Evolutionary conservation across 2,329 filamentous ascomycete species (phyloP).

Genomic region (Fusarium ramigenum): DNA sequence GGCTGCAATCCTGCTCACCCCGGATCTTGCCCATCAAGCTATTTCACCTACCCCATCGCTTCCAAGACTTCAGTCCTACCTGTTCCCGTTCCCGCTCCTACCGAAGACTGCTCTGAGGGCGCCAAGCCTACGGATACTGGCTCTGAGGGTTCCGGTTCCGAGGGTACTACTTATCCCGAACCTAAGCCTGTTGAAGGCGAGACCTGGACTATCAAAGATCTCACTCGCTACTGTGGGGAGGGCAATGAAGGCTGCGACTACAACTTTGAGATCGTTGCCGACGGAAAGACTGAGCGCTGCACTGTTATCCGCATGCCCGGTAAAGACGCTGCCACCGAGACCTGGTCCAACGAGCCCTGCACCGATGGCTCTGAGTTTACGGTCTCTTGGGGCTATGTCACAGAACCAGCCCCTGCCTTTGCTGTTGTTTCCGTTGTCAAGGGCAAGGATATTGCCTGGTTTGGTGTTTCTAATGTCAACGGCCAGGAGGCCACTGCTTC

Average conservation of each 20-base stretch:
- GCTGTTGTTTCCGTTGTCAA: conserved; percentile 29
- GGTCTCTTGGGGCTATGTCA: conserved; percentile 33
- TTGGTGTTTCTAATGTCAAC: conserved; percentile 30
- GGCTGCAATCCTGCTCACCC: conserved; percentile 26
- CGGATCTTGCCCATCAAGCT: conserved; percentile 10
- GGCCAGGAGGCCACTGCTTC: conserved; percentile 29
- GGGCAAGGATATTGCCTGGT: conserved; percentile 34
- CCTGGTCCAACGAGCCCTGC: conserved; percentile 28
- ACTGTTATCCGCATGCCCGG: conserved; percentile 29
- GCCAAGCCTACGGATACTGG: background rate
- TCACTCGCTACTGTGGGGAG: conserved; percentile 30
- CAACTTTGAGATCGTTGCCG: conserved; percentile 23
- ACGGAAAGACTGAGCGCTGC: conserved; percentile 29
- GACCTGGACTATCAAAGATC: conserved; percentile 19
- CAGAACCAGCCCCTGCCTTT: conserved; percentile 30
- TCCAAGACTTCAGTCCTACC: background rate
- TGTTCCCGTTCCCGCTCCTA: background rate
- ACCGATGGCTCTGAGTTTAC: conserved; percentile 13
- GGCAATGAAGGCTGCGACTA: conserved; percentile 28
- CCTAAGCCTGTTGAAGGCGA: conserved; percentile 14
- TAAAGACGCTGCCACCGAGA: conserved; percentile 19
- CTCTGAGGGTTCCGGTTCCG: background rate
- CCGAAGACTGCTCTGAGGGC: background rate
- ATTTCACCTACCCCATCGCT: conserved; percentile 1
- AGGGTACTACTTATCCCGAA: background rate